Evolutionary conservation across 139 green algal species (phyloP), one percentile per base, ranked within the genome.

Genomic region (Astrephomene gubernaculifera): DNA sequence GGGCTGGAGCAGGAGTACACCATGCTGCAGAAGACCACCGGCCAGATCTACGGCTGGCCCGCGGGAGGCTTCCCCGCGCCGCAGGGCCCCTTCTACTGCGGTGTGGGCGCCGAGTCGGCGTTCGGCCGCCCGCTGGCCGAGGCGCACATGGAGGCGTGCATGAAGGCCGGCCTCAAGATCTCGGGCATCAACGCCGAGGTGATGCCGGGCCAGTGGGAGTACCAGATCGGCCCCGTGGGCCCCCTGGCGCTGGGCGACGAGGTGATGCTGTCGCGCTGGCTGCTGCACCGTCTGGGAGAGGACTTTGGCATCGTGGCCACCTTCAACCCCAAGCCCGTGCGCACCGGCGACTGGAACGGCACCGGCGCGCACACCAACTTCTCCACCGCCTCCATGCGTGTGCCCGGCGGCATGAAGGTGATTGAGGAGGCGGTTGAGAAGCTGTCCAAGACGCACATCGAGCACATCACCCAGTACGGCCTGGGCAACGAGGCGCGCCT

Each of bases 1-100:
- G 96, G 96, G 61, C 96, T 98, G 82, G 96, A 98, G 95, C 95
- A 98, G 90, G 94, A 97, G 92, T 98, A 98, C 93, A 97, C 95
- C 75, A 96, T 98, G 94, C 71, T 98, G 79, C 57, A 74, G 27
- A 93, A 93, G 87, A 75, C 71, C 60, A 88, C 75, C 74, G 86
- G 88, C 24, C 63, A 71, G 1, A 88, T 96, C 41, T 94, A 95
- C 78, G 94, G 96, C 78, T 97, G 95, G 96, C 96, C 96, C 73
- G 69, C 89, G 4, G 90, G 89, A 35, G 96, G 96, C 88, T 99
- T 94, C 92, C 96, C 96, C 38, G 92, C 92, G 29, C 95, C 95
- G 19, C 95, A 97, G 95, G 96, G 95, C 61, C 95, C 95, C 78
- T 98, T 96, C 88, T 98, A 98, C 93, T 98, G 95, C 83, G 94